Base-by-base conservation (phyloP, 2,329 filamentous ascomycete genomes). In the Colletotrichum costaricense region DNA sequence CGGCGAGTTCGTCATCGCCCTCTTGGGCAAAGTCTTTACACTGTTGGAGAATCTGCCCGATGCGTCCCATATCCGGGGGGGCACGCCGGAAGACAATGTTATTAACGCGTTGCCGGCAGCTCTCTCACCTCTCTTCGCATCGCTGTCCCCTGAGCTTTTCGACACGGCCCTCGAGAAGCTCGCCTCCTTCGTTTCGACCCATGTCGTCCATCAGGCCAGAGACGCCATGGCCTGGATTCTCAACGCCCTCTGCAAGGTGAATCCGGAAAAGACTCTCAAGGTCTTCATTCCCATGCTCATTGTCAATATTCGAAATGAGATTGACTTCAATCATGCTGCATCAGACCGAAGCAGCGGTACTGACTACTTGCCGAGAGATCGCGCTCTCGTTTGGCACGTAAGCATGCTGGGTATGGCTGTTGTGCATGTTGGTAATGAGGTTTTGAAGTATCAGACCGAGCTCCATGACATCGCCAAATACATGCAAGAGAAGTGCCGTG, bases 191-290 rank as follows among this genome's bases (percentile, higher is more conserved):
- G 93, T 98, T 30, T 93, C 94, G 1, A 94, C 94, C 75, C 97
- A 98, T 84, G 97, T 99, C 62, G 96, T 99, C 22, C 95, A 99
- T 78, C 97, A 98, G 83, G 96, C 97, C 66, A 89, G 96, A 76
- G 97, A 99, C 86, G 96, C 97, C 8, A 98, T 99, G 93, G 97
- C 97, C 1, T 99, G 98, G 88, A 98, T 98, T 67, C 94, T 96
- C 84, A 98, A 98, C 82, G 94, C 95, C 0, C 88, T 99, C 28
- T 98, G 97, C 88, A 98, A 98, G 84, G 95, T 97, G 77, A 94
- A 97, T 77, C 95, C 97, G 0, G 92, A 96, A 80, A 98, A 98
- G 85, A 95, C 97, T 0, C 87, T 99, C 63, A 97, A 95, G 80
- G 91, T 95, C 16, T 93, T 99, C 68, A 89, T 99, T 38, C 97